phyloP scores from a whole-genome alignment of 345 rosid genomes.

The Atalantia buxifolia region DNA sequence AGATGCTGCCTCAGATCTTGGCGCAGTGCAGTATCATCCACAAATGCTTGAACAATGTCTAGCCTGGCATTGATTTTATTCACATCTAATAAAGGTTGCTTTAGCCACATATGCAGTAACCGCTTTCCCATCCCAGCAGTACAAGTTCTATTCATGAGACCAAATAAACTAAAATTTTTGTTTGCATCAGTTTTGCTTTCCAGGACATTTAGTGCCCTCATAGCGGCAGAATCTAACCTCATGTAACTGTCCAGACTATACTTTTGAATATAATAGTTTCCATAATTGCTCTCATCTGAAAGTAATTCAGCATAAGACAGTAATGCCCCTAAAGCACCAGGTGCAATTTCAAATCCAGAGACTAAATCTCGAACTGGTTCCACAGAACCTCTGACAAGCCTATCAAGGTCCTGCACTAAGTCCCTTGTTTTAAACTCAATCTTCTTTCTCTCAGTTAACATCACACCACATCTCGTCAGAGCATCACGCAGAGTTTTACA shows the following conservation, averaged over 20 bases:
- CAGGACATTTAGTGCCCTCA: conserved; percentile 92
- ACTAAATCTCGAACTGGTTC: conserved; percentile 84
- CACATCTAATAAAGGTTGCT: conserved; percentile 85
- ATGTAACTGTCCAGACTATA: conserved; percentile 71
- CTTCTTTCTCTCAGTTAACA: conserved; percentile 90
- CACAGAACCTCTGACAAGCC: conserved; percentile 79
- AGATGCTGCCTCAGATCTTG: conserved; percentile 94
- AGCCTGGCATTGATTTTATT: conserved; percentile 68
- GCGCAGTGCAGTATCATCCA: conserved; percentile 83
- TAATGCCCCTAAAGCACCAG: conserved; percentile 82
- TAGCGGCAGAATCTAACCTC: conserved; percentile 93
- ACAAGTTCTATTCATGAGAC: conserved; percentile 97
- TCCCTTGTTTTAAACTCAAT: conserved; percentile 85
- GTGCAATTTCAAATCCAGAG: conserved; percentile 79
- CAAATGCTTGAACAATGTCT: conserved; percentile 90
- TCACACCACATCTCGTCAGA: conserved; percentile 66
- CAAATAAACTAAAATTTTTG: conserved; percentile 91
- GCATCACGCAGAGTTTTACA: conserved; percentile 58
- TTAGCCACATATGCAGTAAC: conserved; percentile 91
- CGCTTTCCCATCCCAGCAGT: conserved; percentile 98
- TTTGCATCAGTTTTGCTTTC: conserved; percentile 95
- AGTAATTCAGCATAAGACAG: conserved; percentile 81
- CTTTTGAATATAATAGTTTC: conserved; percentile 56
- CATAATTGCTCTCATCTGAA: conserved; percentile 79
- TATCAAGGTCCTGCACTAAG: conserved; percentile 79